These are phyloP conservation scores for Lachnellula cervina DNA, from an alignment of 2,329 filamentous ascomycete species.

Conservation along the genomic window DNA sequence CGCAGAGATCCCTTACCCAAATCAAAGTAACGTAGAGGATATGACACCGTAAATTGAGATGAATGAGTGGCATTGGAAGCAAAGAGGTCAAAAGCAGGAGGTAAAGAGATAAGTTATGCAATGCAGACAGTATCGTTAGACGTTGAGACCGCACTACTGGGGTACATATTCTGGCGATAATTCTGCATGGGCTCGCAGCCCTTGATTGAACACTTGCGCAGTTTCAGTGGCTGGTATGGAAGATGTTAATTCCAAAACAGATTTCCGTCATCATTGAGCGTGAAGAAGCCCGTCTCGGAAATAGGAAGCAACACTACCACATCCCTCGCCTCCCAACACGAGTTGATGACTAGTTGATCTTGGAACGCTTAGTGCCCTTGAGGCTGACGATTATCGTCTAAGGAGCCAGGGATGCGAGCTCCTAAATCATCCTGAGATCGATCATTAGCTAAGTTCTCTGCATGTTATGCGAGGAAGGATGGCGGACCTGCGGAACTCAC, in stretches of 20 bases:
- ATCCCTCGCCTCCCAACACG: background rate
- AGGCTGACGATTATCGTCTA: background rate
- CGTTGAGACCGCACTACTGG: too few relatives aligned
- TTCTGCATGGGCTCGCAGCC: too few relatives aligned
- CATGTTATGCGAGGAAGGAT: background rate
- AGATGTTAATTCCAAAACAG: too few relatives aligned
- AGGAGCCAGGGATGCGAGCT: background rate
- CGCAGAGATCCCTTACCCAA: background rate
- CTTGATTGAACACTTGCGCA: too few relatives aligned
- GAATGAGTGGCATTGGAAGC: too few relatives aligned
- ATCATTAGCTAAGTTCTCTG: background rate
- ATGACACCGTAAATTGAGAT: background rate
- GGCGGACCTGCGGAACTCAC: background rate
- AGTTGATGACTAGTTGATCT: background rate
- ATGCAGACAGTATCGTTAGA: too few relatives aligned
- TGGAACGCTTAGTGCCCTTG: background rate
- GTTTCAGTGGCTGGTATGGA: too few relatives aligned
- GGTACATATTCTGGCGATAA: too few relatives aligned
- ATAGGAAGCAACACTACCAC: background rate
- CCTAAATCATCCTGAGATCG: background rate
- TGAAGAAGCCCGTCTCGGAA: background rate
- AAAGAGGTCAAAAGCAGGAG: too few relatives aligned
- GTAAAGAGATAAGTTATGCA: too few relatives aligned
- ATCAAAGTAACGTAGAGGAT: background rate
- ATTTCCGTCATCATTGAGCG: background rate